Conservation (phyloP, 768 basidiomycete genomes). For the Lentinula sp. region DNA sequence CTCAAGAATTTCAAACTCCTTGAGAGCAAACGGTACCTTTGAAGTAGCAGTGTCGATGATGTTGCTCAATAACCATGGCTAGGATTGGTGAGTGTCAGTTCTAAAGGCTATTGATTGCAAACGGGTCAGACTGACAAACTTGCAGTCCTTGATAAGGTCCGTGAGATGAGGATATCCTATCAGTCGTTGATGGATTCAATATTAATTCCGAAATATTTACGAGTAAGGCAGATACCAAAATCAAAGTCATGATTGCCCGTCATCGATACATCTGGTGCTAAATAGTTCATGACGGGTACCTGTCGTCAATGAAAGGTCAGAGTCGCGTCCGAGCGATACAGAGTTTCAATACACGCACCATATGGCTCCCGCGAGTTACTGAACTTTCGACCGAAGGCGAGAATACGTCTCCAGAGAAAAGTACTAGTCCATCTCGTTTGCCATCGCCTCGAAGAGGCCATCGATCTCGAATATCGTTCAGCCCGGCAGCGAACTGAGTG, state of each 20-base stretch:
- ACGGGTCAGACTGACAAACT: constrained; percentile 49
- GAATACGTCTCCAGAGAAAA: constrained; percentile 90
- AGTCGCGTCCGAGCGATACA: not conserved
- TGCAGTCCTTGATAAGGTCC: constrained; percentile 64
- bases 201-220: not conserved
- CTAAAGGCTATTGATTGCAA: not conserved
- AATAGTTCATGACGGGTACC: constrained; percentile 82
- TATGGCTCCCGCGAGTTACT: constrained; percentile 86
- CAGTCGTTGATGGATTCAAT: not conserved
- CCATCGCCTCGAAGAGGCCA: constrained; percentile 49
- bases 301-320: constrained; percentile 18
- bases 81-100: not conserved
- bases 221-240: constrained; percentile 44
- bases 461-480: constrained; percentile 52
- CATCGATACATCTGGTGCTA: constrained; percentile 74
- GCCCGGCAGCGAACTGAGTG: constrained; percentile 73
- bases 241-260: constrained; percentile 94
- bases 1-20: constrained; percentile 63
- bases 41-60: constrained; percentile 67
- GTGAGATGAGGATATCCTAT: constrained; percentile 59
- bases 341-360: constrained; percentile 42
- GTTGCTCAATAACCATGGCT: constrained; percentile 92
- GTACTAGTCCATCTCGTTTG: constrained; percentile 61
- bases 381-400: constrained; percentile 83
- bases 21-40: constrained; percentile 51